phyloP scores from a whole-genome alignment of 352 stramenopile species.

The Plasmopara muralis region DNA sequence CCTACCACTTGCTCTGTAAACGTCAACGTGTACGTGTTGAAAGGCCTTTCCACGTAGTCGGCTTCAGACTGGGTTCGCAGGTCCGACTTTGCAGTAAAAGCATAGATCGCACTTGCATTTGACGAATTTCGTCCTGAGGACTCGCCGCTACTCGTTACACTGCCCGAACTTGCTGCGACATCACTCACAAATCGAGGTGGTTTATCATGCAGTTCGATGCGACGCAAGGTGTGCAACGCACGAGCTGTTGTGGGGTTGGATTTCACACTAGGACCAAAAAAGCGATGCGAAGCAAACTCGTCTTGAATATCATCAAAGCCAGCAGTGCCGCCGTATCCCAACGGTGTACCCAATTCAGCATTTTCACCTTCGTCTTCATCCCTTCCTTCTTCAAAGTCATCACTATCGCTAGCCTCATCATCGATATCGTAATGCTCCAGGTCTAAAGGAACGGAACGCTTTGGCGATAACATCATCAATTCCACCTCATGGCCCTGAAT shows the following conservation, averaged over 20 bases:
- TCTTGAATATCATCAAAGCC: constrained; percentile 48
- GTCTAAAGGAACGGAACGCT: constrained; percentile 19
- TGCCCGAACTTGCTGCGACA: constrained; percentile 17
- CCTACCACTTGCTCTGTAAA: constrained; percentile 51
- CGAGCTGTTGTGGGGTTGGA: constrained; percentile 34
- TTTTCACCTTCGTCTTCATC: constrained; percentile 27
- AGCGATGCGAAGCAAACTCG: constrained; percentile 53
- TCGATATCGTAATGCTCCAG: constrained; percentile 30
- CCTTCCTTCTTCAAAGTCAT: constrained; percentile 17
- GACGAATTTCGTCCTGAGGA: constrained; percentile 38
- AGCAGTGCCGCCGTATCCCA: constrained; percentile 35
- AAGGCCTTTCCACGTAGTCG: constrained; percentile 21
- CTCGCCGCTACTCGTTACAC: constrained; percentile 26
- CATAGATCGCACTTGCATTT: constrained; percentile 21
- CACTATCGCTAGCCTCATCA: constrained; percentile 28
- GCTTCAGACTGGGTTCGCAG: constrained; percentile 32
- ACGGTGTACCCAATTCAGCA: constrained; percentile 50
- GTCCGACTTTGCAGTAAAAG: constrained; percentile 8
- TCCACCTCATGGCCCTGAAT: constrained; percentile 16
- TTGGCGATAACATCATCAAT: constrained; percentile 21
- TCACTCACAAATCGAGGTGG: constrained; percentile 63
- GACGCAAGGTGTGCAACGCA: constrained; percentile 49
- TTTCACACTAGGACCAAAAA: constrained; percentile 48
- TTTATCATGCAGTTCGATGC: constrained; percentile 55
- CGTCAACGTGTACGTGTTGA: constrained; percentile 57